Base-by-base conservation (phyloP, 495 filamentous ascomycete genomes). In the Pyronema domesticum region DNA sequence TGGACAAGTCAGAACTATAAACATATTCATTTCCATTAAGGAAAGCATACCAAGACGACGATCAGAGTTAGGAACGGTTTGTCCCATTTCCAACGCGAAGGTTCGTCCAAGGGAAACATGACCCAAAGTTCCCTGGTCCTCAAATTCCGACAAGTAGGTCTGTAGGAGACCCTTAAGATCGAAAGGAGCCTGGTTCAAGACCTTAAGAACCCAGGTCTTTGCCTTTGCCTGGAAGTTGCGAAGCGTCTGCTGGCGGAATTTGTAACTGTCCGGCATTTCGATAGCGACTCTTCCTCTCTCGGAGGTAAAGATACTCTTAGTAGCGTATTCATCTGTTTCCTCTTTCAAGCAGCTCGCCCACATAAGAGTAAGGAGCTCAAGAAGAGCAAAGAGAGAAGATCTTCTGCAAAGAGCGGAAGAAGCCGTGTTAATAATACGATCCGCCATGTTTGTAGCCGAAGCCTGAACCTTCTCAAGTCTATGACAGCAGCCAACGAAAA, bases 121-220 rank as follows among this genome's bases (percentile, higher is more conserved):
- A 3, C 87, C 89, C 65, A 89, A 89, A 35, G 76, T 76, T 46
- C 82, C 83, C 55, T 93, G 83, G 57, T 95, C 87, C 55, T 89
- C 82, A 57, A 87, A 93, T 55, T 93, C 85, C 11, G 91, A 95
- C 17, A 98, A 75, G 68, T 96, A 98, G 0, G 91, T 95, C 71
- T 91, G 86, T 48, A 98, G 73, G 4, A 98, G 69, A 0, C 91
- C 88, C 62, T 98, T 96, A 45, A 96, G 78, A 68, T 96, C 88
- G n/a, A 94, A 71, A 14, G 91, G 89, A 7, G 93, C 86, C 44
- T 91, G 74, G 57, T 88, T 81, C 61, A 95, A 78, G 15, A 84
- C 85, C 35, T 74, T 66, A 1, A 74, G 77, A 1, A 96, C 80
- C 91, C 91, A 98, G 3, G 56, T 60, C 53, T 76, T 83, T n/a